Percentiles rank a stretch among this genome's conserved stretches.
phyloP scores from a whole-genome alignment of 2,329 filamentous ascomycete genomes.

The Pseudogymnoascus sp. region DNA sequence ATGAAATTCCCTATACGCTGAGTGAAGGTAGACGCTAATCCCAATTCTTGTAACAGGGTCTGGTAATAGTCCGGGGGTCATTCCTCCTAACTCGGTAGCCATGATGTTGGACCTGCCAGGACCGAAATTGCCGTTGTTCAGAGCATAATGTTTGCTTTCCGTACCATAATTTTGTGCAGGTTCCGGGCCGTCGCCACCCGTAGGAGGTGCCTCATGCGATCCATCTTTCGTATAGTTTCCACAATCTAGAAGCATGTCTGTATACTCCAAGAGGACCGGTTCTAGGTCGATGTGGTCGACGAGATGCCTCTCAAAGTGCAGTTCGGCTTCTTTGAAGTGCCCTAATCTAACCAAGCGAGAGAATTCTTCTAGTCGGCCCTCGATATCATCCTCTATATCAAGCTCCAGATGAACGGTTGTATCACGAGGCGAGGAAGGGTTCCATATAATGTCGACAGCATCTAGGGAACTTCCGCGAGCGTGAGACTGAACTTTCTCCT shows the following conservation, averaged over 20 bases:
- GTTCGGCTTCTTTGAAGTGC: slow-evolving; percentile 14
- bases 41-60: background rate
- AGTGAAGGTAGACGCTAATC: background rate
- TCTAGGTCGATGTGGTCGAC: background rate
- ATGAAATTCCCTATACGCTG: background rate
- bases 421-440: background rate
- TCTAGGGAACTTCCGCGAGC: background rate
- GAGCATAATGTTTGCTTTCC: background rate
- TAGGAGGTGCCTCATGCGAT: background rate
- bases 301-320: slow-evolving; percentile 15
- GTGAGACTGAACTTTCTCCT: background rate
- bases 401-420: background rate
- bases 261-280: background rate
- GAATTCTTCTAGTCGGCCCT: slow-evolving; percentile 16
- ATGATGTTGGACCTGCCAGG: background rate
- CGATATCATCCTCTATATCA: background rate
- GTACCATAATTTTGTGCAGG: background rate
- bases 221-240: background rate
- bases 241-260: background rate
- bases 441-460: background rate
- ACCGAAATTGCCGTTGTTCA: background rate
- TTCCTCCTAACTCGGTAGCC: background rate
- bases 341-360: slow-evolving; percentile 17
- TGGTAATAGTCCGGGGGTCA: background rate
- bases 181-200: background rate